These are phyloP conservation scores for Saccharomycopsis olivae DNA, from an alignment of 805 yeast species.

Conservation along the genomic window DNA sequence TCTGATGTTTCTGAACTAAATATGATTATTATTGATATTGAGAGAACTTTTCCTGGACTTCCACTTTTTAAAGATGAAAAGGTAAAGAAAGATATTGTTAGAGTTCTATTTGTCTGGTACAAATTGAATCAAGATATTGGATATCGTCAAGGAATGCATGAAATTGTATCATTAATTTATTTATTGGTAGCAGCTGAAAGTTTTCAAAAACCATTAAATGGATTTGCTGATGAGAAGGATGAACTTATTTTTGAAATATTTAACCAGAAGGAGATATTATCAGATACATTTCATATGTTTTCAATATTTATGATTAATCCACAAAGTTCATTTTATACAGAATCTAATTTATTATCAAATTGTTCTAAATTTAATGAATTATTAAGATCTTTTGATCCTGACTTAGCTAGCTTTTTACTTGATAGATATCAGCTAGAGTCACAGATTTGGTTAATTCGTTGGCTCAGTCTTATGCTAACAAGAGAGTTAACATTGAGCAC, in stretches of 20 bases:
- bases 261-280: conserved; percentile 21
- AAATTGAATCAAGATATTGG: conserved; percentile 18
- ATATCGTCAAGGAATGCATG: conserved; percentile 44
- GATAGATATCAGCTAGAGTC: conserved; percentile 36
- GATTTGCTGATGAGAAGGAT: conserved; percentile 19
- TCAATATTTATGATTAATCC: conserved; percentile 33
- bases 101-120: conserved; percentile 17
- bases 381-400: conserved; percentile 36
- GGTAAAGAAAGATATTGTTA: conserved; percentile 12
- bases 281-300: conserved; percentile 37
- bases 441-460: conserved; percentile 43
- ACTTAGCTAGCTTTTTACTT: conserved; percentile 34
- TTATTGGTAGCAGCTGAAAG: conserved; percentile 30
- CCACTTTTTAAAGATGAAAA: conserved; percentile 7
- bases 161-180: conserved; percentile 37
- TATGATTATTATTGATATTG: conserved; percentile 17
- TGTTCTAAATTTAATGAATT: conserved; percentile 34
- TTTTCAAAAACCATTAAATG: conserved; percentile 14
- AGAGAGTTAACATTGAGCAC: conserved; percentile 35
- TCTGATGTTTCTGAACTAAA: conserved; percentile 12
- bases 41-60: conserved; percentile 18
- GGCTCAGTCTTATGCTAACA: conserved; percentile 33
- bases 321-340: conserved; percentile 35
- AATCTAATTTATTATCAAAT: conserved; percentile 30
- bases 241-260: conserved; percentile 12